Percentiles rank a stretch among this genome's conserved stretches.
Evolutionary conservation across 2,329 filamentous ascomycete species (phyloP).

Genomic region (Cyphellophora attinorum): DNA sequence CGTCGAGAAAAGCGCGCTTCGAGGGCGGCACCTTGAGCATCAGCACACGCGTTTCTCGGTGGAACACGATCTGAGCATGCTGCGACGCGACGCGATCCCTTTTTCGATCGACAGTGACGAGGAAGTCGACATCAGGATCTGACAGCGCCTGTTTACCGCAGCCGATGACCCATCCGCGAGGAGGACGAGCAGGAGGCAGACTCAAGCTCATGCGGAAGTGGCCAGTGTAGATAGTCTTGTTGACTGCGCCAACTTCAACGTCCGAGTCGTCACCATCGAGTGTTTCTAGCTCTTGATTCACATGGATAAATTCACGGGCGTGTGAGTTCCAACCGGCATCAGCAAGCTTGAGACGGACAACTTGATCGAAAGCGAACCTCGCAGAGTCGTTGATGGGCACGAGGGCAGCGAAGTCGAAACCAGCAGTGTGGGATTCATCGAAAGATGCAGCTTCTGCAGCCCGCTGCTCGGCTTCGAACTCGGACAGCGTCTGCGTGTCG

Average conservation of each 20-base stretch:
- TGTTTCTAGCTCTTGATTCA: slow-evolving; percentile 5
- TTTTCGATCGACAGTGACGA: slow-evolving; percentile 1
- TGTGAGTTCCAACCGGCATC: slow-evolving; percentile 8
- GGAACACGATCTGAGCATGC: slow-evolving; percentile 7
- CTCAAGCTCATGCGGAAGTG: slow-evolving; percentile 9
- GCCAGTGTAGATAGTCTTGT: slow-evolving; percentile 2
- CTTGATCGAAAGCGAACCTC: slow-evolving; percentile 7
- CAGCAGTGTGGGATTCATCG: not conserved
- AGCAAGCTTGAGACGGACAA: slow-evolving; percentile 2
- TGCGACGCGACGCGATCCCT: slow-evolving; percentile 5
- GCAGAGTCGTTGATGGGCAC: slow-evolving; percentile 7
- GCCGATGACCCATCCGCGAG: slow-evolving; percentile 7
- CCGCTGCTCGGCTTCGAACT: slow-evolving; percentile 1
- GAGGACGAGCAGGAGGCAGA: slow-evolving; percentile 3
- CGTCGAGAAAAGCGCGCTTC: not conserved
- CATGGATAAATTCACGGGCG: slow-evolving; percentile 5
- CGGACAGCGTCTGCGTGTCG: not conserved
- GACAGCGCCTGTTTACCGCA: slow-evolving; percentile 4
- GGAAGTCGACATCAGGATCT: slow-evolving; percentile 8
- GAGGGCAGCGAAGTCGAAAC: slow-evolving; percentile 7
- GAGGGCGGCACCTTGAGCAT: slow-evolving; percentile 2
- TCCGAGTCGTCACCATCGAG: slow-evolving; percentile 4
- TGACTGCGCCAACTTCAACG: slow-evolving; percentile 3
- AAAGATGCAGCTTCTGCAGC: not conserved
- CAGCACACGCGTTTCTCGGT: slow-evolving; percentile 6